Evolutionary conservation across 768 basidiomycete species (phyloP).

Genomic region (Amanita muscaria): DNA sequence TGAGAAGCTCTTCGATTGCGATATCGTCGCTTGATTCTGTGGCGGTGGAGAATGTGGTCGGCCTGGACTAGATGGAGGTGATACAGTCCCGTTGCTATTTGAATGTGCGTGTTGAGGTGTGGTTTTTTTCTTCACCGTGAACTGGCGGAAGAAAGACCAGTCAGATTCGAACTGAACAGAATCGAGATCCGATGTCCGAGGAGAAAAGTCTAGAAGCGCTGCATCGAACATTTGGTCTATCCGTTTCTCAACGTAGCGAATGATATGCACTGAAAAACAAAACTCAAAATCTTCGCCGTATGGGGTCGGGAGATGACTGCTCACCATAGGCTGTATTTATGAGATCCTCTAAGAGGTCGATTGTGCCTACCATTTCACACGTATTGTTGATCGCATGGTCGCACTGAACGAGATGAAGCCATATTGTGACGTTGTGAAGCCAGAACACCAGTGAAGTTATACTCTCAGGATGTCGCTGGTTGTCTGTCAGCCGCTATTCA

Average conservation of each 20-base stretch:
- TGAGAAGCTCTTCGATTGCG: conserved; percentile 46
- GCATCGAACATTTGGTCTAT: conserved; percentile 83
- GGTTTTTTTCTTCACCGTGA: conserved; percentile 53
- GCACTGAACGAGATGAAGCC: conserved; percentile 87
- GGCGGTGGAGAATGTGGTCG: conserved; percentile 45
- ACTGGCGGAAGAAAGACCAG: conserved; percentile 83
- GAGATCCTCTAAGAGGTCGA: conserved; percentile 83
- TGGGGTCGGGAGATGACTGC: conserved; percentile 13
- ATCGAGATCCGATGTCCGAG: conserved; percentile 71
- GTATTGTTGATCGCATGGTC: conserved; percentile 70
- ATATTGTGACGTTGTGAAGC: conserved; percentile 85
- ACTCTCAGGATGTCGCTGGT: conserved; percentile 75
- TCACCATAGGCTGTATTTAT: conserved; percentile 91
- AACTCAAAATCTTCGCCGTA: neutral
- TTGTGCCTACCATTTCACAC: conserved; percentile 78
- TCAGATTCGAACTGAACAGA: conserved; percentile 91
- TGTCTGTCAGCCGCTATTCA: conserved; percentile 9
- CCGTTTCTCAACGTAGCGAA: conserved; percentile 81
- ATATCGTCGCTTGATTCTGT: conserved; percentile 29
- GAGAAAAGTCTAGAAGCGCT: conserved; percentile 73
- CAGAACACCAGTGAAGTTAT: conserved; percentile 85
- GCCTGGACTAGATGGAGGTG: conserved; percentile 37
- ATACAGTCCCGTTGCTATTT: conserved; percentile 30
- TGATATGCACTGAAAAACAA: conserved; percentile 76
- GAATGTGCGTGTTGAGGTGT: conserved; percentile 24